Evolutionary conservation across 2,329 filamentous ascomycete genomes (phyloP).

Genomic region (Alternaria incomplexa): DNA sequence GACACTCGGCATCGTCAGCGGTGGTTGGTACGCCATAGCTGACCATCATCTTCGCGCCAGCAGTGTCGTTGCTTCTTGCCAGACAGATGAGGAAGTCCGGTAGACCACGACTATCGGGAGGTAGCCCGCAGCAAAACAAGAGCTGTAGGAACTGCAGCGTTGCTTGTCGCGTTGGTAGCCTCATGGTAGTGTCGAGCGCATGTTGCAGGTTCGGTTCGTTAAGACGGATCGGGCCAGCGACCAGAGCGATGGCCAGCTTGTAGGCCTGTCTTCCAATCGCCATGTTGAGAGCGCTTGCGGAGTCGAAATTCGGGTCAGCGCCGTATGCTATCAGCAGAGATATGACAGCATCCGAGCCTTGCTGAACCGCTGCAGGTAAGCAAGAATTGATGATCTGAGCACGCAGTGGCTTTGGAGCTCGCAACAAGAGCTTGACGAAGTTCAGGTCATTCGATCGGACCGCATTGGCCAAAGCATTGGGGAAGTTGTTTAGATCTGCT

Average conservation of each 20-base stretch:
- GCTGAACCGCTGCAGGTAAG: slow-evolving; percentile 40
- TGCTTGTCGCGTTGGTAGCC: slow-evolving; percentile 33
- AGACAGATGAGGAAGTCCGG: slow-evolving; percentile 38
- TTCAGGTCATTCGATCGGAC: slow-evolving; percentile 40
- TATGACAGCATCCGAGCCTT: slow-evolving; percentile 34
- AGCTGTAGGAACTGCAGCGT: slow-evolving; percentile 40
- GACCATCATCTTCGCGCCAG: slow-evolving; percentile 41
- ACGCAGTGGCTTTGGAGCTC: slow-evolving; percentile 41
- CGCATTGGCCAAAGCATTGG: slow-evolving; percentile 38
- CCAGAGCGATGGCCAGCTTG: slow-evolving; percentile 35
- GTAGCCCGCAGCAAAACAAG: slow-evolving; percentile 43
- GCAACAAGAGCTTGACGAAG: slow-evolving; percentile 36
- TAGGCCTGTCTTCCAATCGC: slow-evolving; percentile 41
- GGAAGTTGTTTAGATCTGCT: slow-evolving; percentile 40
- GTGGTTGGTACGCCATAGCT: slow-evolving; percentile 37
- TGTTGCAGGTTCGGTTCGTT: slow-evolving; percentile 32
- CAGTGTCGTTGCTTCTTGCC: slow-evolving; percentile 34
- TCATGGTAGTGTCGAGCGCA: slow-evolving; percentile 39
- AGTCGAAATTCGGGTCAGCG: slow-evolving; percentile 45
- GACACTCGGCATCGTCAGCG: slow-evolving; percentile 39
- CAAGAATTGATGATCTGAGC: slow-evolving; percentile 42
- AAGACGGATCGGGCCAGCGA: slow-evolving; percentile 35
- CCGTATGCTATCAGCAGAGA: slow-evolving; percentile 43
- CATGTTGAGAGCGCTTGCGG: slow-evolving; percentile 39
- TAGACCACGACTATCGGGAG: slow-evolving; percentile 33